A percentile compares a stretch with the other conserved stretches of the same genome.
These are phyloP conservation scores for Tardiomyces blankii DNA, from an alignment of 1,139 yeast species.

Conservation along the genomic window DNA sequence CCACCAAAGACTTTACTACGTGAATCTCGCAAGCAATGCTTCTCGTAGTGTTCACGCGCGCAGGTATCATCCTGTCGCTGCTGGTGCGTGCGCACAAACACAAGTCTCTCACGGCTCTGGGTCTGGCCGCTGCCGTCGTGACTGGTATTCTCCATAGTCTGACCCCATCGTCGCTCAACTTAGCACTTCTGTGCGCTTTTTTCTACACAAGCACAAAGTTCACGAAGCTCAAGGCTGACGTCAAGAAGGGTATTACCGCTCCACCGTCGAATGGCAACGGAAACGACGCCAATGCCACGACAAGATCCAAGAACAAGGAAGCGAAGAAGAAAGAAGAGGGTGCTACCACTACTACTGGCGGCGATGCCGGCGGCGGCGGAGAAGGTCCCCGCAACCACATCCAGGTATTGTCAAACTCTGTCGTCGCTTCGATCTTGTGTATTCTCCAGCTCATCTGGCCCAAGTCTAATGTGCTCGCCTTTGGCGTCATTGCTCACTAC, in stretches of 20 bases:
- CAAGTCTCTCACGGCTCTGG: conserved; percentile 29
- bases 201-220: conserved; percentile 32
- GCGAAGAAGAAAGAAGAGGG: conserved; percentile 1
- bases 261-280: conserved; percentile 4
- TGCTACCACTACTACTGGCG: too few species aligned
- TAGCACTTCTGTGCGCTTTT: conserved; percentile 28
- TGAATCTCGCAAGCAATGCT: neutral
- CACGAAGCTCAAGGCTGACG: conserved; percentile 29
- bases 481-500: conserved; percentile 33
- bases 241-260: conserved; percentile 20
- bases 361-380: conserved; percentile 12
- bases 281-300: conserved; percentile 6
- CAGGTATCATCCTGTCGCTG: conserved; percentile 10
- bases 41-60: neutral
- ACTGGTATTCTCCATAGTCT: conserved; percentile 33
- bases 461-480: conserved; percentile 9
- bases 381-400: conserved; percentile 27
- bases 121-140: conserved; percentile 28
- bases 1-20: too few species aligned
- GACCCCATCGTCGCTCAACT: conserved; percentile 27
- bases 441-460: conserved; percentile 1
- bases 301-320: conserved; percentile 3
- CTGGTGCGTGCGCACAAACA: conserved; percentile 23
- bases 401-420: conserved; percentile 35
- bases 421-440: conserved; percentile 23